These are phyloP conservation scores for Santalum album DNA, from an alignment of 164 flowering plant genomes.

Conservation along the genomic window DNA sequence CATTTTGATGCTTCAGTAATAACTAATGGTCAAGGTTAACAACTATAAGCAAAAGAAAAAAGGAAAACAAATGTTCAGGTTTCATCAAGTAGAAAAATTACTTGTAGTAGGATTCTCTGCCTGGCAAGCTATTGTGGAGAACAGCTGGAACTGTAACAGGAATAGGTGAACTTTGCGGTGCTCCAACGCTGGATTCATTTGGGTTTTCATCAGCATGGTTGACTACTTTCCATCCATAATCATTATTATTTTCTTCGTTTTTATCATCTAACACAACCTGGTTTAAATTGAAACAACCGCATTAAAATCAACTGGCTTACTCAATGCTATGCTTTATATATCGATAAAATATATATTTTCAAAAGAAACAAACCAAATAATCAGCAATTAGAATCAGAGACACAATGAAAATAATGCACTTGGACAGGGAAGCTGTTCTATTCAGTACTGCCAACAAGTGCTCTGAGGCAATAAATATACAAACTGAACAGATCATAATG, in stretches of 20 bases:
- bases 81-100: neutral
- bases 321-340: neutral
- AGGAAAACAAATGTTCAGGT: neutral
- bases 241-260: constrained; percentile 1
- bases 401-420: neutral
- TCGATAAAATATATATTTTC: too few relatives aligned
- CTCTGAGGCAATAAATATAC: too few relatives aligned
- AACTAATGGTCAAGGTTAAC: neutral
- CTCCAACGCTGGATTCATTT: neutral
- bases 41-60: neutral
- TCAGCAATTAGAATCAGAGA: neutral
- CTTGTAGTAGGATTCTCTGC: neutral
- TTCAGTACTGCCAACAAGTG: too few relatives aligned
- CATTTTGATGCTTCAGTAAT: neutral
- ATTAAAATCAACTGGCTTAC: neutral
- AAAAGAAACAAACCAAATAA: neutral
- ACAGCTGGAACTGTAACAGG: neutral
- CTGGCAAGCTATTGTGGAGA: neutral
- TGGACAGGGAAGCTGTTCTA: too few relatives aligned
- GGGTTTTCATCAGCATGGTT: neutral
- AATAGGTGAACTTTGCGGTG: neutral
- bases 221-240: neutral
- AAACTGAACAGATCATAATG: too few relatives aligned
- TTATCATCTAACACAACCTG: constrained; percentile 9
- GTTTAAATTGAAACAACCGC: neutral